These are phyloP conservation scores for Paracamarosporium sp. DNA, from an alignment of 2,329 filamentous ascomycete species.

Conservation along the genomic window DNA sequence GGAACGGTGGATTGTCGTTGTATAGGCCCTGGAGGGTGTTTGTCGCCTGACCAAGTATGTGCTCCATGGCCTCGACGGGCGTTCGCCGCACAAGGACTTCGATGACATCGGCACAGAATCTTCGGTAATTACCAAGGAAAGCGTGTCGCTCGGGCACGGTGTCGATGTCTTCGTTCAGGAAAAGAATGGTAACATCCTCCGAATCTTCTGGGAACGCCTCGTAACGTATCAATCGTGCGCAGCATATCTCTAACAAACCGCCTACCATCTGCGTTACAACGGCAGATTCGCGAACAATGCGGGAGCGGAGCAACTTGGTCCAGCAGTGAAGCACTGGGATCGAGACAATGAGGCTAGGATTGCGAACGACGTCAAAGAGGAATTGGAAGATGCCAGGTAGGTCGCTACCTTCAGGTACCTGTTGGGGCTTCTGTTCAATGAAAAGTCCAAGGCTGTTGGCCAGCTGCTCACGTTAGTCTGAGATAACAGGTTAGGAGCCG, in stretches of 20 bases:
- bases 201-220: conserved; percentile 85
- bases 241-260: conserved; percentile 81
- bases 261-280: conserved; percentile 70
- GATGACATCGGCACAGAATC: conserved; percentile 87
- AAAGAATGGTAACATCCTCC: conserved; percentile 78
- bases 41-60: conserved; percentile 84
- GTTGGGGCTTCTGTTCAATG: conserved; percentile 76
- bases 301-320: conserved; percentile 80
- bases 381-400: conserved; percentile 79
- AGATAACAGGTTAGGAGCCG: conserved; percentile 8
- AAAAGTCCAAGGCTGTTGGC: conserved; percentile 85
- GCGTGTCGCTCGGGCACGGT: conserved; percentile 92
- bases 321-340: conserved; percentile 91
- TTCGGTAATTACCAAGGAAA: conserved; percentile 92
- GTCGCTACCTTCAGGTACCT: conserved; percentile 70
- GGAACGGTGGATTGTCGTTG: conserved; percentile 70
- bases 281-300: conserved; percentile 70
- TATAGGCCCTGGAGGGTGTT: conserved; percentile 78
- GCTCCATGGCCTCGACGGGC: conserved; percentile 82
- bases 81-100: conserved; percentile 84
- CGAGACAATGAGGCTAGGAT: conserved; percentile 88
- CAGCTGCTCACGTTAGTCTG: conserved; percentile 62
- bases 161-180: conserved; percentile 92
- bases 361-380: conserved; percentile 78
- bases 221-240: conserved; percentile 82